Evolutionary conservation across 768 basidiomycete genomes (phyloP).

Genomic region (Termitomyces sp.): DNA sequence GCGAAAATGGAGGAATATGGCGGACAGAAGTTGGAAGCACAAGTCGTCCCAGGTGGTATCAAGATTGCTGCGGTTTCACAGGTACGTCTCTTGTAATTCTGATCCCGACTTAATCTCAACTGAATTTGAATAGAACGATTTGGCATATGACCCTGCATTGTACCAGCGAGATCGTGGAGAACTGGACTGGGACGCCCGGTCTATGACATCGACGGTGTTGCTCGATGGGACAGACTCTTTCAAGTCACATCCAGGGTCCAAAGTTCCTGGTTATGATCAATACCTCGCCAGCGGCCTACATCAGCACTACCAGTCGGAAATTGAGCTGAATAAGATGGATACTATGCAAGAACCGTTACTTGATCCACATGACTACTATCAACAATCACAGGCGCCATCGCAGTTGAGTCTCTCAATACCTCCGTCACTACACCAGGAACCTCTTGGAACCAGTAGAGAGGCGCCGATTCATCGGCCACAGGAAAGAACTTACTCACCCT

Average conservation of each 20-base stretch:
- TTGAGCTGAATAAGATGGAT: conserved; percentile 55
- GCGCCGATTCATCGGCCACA: conserved; percentile 62
- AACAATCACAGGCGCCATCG: conserved; percentile 29
- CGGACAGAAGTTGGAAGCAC: conserved; percentile 70
- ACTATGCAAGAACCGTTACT: conserved; percentile 61
- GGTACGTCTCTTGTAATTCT: conserved; percentile 26
- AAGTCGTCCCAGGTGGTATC: conserved; percentile 71
- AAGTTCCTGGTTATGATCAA: conserved; percentile 44
- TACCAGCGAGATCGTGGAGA: conserved; percentile 82
- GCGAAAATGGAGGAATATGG: conserved; percentile 74
- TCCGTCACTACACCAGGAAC: conserved; percentile 33
- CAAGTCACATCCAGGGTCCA: conserved; percentile 27
- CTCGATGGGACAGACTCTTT: conserved; percentile 41
- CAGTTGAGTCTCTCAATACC: conserved; percentile 36
- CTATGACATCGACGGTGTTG: conserved; percentile 56
- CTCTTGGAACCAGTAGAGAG: conserved; percentile 38
- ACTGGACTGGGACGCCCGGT: conserved; percentile 82
- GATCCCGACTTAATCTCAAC: background rate
- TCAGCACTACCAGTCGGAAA: conserved; percentile 22
- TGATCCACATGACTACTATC: conserved; percentile 27
- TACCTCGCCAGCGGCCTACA: conserved; percentile 50
- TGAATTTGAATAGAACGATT: conserved; percentile 40
- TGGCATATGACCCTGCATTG: conserved; percentile 76
- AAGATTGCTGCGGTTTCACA: conserved; percentile 80
- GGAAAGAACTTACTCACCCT: conserved; percentile 31